Percentiles rank a stretch among this genome's conserved stretches.
Evolutionary conservation across 331 rosid genomes (phyloP).

Genomic region (Quercus lobata): DNA sequence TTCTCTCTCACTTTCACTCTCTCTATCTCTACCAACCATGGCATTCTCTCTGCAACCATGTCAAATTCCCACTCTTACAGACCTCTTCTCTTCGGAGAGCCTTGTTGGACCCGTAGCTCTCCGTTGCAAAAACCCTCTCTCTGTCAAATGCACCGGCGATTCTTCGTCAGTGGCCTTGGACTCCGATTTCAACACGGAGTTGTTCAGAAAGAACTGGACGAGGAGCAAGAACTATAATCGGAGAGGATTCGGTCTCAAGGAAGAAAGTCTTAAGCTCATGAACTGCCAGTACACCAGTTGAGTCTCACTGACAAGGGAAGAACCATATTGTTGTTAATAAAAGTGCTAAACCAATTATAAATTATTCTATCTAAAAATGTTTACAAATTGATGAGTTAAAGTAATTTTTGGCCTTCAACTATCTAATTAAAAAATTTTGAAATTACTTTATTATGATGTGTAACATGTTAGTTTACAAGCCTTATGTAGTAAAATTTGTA

Average conservation of each 20-base stretch:
- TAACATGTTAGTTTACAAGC: too few species aligned
- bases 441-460: too few species aligned
- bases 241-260: slow-evolving; percentile 79
- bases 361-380: too few species aligned
- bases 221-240: slow-evolving; percentile 86
- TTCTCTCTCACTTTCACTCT: background rate
- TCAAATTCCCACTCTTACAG: slow-evolving; percentile 50
- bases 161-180: slow-evolving; percentile 35
- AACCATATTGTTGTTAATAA: too few species aligned
- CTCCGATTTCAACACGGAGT: slow-evolving; percentile 72
- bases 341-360: too few species aligned
- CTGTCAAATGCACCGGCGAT: slow-evolving; percentile 58
- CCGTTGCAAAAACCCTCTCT: slow-evolving; percentile 41
- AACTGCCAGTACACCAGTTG: slow-evolving; percentile 85
- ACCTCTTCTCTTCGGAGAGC: slow-evolving; percentile 34
- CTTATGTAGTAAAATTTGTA: too few species aligned
- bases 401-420: too few species aligned
- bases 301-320: background rate
- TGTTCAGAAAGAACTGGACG: slow-evolving; percentile 80
- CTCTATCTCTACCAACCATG: slow-evolving; percentile 42
- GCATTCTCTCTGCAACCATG: slow-evolving; percentile 57
- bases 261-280: slow-evolving; percentile 81
- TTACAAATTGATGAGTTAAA: too few species aligned
- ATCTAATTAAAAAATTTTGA: too few species aligned
- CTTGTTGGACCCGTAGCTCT: slow-evolving; percentile 11